Conservation (phyloP, 306 rosid species). For the Vicia sativa region DNA sequence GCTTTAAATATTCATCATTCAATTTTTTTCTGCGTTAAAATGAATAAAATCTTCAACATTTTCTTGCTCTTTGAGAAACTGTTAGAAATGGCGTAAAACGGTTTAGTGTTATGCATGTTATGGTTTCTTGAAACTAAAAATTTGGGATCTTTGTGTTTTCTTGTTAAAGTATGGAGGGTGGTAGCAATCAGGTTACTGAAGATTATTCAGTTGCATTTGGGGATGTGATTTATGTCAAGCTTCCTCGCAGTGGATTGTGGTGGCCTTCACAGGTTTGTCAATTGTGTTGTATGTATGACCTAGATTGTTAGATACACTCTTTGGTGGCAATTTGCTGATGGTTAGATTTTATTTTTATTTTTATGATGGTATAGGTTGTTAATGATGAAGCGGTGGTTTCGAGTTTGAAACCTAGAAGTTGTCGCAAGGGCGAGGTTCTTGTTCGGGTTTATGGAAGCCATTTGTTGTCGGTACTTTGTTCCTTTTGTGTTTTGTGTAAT, state of each 20-base stretch:
- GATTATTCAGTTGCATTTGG: constrained; percentile 45
- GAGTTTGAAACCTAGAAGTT: constrained; percentile 42
- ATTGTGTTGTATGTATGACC: not conserved
- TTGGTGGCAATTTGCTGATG: constrained; percentile 5
- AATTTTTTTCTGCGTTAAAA: too few species aligned
- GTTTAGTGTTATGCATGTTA: constrained; percentile 6
- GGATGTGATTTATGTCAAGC: constrained; percentile 53
- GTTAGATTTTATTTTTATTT: constrained; percentile 27
- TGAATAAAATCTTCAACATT: not conserved
- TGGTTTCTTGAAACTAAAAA: not conserved
- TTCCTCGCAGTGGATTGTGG: constrained; percentile 49
- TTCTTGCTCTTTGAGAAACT: too few species aligned
- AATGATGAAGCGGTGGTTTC: constrained; percentile 43
- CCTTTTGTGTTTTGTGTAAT: constrained; percentile 1
- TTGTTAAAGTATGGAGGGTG: constrained; percentile 33
- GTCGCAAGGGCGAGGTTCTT: constrained; percentile 44
- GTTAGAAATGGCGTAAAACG: too few species aligned
- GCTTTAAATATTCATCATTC: not conserved
- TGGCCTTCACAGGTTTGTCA: constrained; percentile 77
- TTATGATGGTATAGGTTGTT: constrained; percentile 56
- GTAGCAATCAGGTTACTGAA: constrained; percentile 24
- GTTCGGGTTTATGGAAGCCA: constrained; percentile 81
- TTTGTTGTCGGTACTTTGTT: constrained; percentile 47
- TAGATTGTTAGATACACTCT: not conserved
- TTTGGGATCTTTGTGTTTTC: constrained; percentile 30